phyloP scores from a whole-genome alignment of 208 protist species.

The Leishmania tropica region DNA sequence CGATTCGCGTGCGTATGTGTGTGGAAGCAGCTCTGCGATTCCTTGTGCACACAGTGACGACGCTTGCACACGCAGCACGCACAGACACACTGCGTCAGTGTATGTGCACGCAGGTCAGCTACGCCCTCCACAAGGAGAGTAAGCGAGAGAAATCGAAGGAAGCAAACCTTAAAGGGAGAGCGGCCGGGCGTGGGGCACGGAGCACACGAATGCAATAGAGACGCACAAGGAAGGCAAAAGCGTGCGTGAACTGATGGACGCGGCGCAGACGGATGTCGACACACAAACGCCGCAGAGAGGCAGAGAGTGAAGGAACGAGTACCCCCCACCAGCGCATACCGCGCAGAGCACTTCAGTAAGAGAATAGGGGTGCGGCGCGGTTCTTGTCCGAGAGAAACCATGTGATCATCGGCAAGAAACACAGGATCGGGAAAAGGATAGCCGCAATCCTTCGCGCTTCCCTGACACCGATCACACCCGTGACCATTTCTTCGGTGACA shows the following conservation, averaged over 20 bases:
- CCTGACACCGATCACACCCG: not conserved
- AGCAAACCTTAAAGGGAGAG: not conserved
- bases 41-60: not conserved
- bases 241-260: not conserved
- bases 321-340: too few species aligned
- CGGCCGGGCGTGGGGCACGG: not conserved
- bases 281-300: not conserved
- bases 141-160: not conserved
- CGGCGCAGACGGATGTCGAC: not conserved
- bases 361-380: not conserved
- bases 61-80: not conserved
- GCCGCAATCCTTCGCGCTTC: not conserved
- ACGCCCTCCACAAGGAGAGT: conserved; percentile 1
- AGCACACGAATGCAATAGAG: not conserved
- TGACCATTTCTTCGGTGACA: too few species aligned
- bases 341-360: not conserved
- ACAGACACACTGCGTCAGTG: not conserved
- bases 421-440: not conserved
- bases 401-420: too few species aligned
- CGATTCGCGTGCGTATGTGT: not conserved
- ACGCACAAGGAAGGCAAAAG: not conserved
- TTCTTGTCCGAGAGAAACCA: not conserved
- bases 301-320: not conserved
- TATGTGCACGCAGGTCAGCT: not conserved
- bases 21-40: not conserved